A percentile compares a stretch with the other conserved stretches of the same genome.
Evolutionary conservation across 768 basidiomycete genomes (phyloP).

Genomic region (Auricularia sp.): DNA sequence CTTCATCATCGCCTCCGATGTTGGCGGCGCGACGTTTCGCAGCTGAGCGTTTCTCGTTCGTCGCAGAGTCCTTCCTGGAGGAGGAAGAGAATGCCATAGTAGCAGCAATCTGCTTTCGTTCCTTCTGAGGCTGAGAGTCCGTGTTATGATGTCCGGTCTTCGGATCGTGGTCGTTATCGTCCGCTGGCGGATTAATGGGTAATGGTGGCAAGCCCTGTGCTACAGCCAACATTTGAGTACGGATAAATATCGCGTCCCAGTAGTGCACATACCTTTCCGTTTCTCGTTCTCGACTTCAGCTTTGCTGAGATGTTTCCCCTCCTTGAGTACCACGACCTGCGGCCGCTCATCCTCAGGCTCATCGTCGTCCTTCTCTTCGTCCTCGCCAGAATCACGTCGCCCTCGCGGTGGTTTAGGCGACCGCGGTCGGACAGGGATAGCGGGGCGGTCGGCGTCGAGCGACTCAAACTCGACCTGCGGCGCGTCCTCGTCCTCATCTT

Average conservation of each 20-base stretch:
- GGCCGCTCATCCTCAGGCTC: conserved; percentile 71
- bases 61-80: background rate
- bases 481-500: conserved; percentile 13
- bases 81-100: background rate
- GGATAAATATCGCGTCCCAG: background rate
- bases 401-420: background rate
- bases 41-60: background rate
- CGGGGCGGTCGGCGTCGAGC: conserved; percentile 2
- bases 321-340: conserved; percentile 78
- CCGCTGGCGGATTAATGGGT: background rate
- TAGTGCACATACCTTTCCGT: conserved; percentile 46
- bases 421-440: conserved; percentile 3
- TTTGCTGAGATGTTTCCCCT: conserved; percentile 77
- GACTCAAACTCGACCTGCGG: conserved; percentile 2
- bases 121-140: background rate
- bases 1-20: background rate
- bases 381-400: conserved; percentile 21
- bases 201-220: background rate
- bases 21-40: background rate
- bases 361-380: conserved; percentile 66
- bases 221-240: background rate
- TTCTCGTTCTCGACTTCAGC: conserved; percentile 69
- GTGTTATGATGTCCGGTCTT: too few relatives aligned
- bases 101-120: background rate
- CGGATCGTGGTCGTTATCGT: background rate